Evolutionary conservation across 1,284 basidiomycete species (phyloP).

Genomic region (Papiliotrema flavescens): DNA sequence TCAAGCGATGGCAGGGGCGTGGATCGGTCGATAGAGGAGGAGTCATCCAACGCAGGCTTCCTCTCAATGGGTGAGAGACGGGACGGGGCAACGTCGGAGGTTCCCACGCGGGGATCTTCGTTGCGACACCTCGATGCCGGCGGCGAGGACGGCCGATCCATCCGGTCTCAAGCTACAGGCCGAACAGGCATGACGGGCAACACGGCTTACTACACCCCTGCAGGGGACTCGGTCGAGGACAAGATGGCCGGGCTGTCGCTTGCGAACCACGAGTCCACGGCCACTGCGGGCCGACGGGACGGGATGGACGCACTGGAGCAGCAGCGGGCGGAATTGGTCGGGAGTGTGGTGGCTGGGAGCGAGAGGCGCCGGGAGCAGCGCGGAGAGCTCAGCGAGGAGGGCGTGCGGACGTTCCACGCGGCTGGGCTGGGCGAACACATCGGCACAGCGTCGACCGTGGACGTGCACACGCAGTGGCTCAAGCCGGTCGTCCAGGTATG

Average conservation of each 20-base stretch:
- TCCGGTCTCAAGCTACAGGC: too few relatives aligned
- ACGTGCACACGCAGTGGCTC: slow-evolving; percentile 31
- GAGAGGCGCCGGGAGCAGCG: slow-evolving; percentile 2
- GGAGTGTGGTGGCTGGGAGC: slow-evolving; percentile 5
- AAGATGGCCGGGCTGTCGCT: neutral
- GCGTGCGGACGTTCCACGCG: slow-evolving; percentile 18
- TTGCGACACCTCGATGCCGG: neutral
- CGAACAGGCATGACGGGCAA: too few relatives aligned
- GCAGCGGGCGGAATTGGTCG: slow-evolving; percentile 12
- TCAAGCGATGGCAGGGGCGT: neutral
- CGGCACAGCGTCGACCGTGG: slow-evolving; percentile 27
- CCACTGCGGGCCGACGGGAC: too few relatives aligned
- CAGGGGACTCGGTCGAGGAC: neutral
- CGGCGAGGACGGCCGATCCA: neutral
- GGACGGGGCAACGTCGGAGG: neutral
- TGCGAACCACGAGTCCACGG: neutral
- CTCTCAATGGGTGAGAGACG: too few relatives aligned
- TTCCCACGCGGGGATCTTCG: neutral
- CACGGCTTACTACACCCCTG: too few relatives aligned
- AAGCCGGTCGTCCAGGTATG: slow-evolving; percentile 42
- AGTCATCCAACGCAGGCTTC: too few relatives aligned
- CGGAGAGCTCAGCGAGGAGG: slow-evolving; percentile 11
- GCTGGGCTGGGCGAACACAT: slow-evolving; percentile 23
- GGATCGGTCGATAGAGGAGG: too few relatives aligned
- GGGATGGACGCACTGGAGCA: neutral